Evolutionary conservation across 179 eudicot genomes (phyloP).

Genomic region (Vitellaria paradoxa): DNA sequence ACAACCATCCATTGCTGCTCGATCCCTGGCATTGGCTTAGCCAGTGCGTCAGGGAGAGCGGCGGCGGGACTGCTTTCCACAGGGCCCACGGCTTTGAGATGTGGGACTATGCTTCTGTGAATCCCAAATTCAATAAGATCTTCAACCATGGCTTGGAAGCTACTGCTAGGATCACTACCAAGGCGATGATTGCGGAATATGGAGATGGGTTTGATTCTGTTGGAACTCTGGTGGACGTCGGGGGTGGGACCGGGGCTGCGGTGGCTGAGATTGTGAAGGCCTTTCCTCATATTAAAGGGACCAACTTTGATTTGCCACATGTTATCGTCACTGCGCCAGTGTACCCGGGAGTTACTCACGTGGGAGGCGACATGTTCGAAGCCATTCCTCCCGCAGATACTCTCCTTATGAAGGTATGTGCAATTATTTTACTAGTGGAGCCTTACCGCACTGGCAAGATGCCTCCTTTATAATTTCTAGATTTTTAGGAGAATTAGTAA

Average conservation of each 20-base stretch:
- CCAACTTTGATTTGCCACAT: not conserved
- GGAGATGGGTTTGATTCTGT: conserved; percentile 12
- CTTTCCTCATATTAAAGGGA: conserved; percentile 9
- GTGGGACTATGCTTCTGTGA: conserved; percentile 3
- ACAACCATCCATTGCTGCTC: conserved; percentile 17
- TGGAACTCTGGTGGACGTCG: conserved; percentile 16
- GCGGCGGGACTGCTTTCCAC: conserved; percentile 10
- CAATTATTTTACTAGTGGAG: no score
- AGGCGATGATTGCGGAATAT: not conserved
- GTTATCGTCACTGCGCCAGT: conserved; percentile 5
- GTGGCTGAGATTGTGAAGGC: conserved; percentile 11
- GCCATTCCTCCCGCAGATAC: conserved; percentile 17
- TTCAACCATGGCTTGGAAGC: conserved; percentile 11
- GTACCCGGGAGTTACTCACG: conserved; percentile 7
- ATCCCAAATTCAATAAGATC: not conserved
- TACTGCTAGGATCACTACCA: conserved; percentile 2
- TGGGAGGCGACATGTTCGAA: conserved; percentile 22
- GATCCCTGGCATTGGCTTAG: conserved; percentile 29
- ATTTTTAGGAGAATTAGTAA: no score
- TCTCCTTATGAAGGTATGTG: not conserved
- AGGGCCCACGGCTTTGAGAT: not conserved
- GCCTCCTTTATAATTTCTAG: no score
- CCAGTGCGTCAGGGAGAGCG: conserved; percentile 21
- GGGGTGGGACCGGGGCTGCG: conserved; percentile 16
- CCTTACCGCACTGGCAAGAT: no score